Conservation (phyloP, 1,139 yeast genomes). For the Suzukiozyma palmioleophila region DNA sequence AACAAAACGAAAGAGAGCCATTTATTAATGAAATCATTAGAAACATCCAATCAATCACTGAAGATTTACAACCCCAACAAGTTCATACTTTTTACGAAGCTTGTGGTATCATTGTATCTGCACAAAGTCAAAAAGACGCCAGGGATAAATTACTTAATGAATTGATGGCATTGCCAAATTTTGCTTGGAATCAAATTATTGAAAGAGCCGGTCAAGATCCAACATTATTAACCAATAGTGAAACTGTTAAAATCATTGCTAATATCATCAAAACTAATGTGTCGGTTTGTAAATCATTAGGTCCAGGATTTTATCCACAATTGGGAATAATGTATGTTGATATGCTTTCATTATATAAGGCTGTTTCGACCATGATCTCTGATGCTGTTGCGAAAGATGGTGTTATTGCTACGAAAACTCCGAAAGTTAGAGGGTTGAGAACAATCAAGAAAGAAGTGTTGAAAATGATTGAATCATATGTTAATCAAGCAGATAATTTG, state of each 20-base stretch:
- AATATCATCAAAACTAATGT: slow-evolving; percentile 93
- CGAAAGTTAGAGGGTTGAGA: slow-evolving; percentile 90
- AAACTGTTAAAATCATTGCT: slow-evolving; percentile 87
- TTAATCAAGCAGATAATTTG: slow-evolving; percentile 80
- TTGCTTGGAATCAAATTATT: slow-evolving; percentile 91
- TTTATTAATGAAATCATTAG: slow-evolving; percentile 87
- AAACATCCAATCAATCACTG: slow-evolving; percentile 79
- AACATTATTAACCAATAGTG: slow-evolving; percentile 74
- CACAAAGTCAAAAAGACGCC: slow-evolving; percentile 58
- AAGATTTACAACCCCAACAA: slow-evolving; percentile 93
- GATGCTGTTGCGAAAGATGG: slow-evolving; percentile 77
- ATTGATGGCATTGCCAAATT: slow-evolving; percentile 86
- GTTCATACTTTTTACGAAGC: slow-evolving; percentile 98
- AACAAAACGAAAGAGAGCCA: slow-evolving; percentile 85
- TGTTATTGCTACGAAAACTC: slow-evolving; percentile 87
- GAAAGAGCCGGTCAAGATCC: slow-evolving; percentile 88
- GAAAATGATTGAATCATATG: slow-evolving; percentile 83
- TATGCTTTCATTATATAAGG: slow-evolving; percentile 83
- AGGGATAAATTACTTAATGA: slow-evolving; percentile 74
- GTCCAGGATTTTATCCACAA: slow-evolving; percentile 88
- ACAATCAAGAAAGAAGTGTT: slow-evolving; percentile 94
- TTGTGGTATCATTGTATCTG: slow-evolving; percentile 89
- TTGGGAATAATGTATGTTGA: slow-evolving; percentile 82
- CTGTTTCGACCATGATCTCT: slow-evolving; percentile 87
- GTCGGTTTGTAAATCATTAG: slow-evolving; percentile 87